Percentiles rank a stretch among this genome's conserved stretches.
Conservation (phyloP, 805 yeast species). For the Myxozyma melibiosi region DNA sequence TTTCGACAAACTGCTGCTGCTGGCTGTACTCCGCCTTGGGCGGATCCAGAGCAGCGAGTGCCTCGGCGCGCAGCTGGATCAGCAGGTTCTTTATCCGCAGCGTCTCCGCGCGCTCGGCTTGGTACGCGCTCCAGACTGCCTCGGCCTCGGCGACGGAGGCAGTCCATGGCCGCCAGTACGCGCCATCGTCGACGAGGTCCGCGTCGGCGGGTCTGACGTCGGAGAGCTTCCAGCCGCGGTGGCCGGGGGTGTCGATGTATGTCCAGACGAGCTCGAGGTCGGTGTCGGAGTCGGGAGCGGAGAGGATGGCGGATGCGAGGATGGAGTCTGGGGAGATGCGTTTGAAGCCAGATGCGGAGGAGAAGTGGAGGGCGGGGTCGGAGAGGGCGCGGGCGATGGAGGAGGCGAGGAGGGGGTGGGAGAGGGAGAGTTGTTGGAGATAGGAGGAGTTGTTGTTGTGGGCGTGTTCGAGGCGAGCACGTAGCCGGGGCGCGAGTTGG, state of each 20-base stretch:
- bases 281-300: background rate
- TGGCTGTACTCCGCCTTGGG: background rate
- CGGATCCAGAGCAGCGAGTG: background rate
- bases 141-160: slow-evolving; percentile 23
- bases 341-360: background rate
- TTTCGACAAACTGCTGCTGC: background rate
- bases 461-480: slow-evolving; percentile 7
- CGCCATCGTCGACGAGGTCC: slow-evolving; percentile 20
- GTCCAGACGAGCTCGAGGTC: slow-evolving; percentile 13
- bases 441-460: background rate
- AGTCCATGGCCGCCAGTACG: slow-evolving; percentile 27
- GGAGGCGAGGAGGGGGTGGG: too few relatives aligned
- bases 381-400: background rate
- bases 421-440: too few relatives aligned
- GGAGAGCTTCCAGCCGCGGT: slow-evolving; percentile 20
- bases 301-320: slow-evolving; percentile 4
- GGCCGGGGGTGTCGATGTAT: slow-evolving; percentile 9
- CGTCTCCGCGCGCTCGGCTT: slow-evolving; percentile 12
- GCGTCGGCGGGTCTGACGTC: slow-evolving; percentile 13
- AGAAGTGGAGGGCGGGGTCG: background rate
- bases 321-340: slow-evolving; percentile 2
- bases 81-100: slow-evolving; percentile 6
- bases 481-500: slow-evolving; percentile 11
- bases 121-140: slow-evolving; percentile 6
- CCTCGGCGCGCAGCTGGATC: slow-evolving; percentile 7